phyloP scores from a whole-genome alignment of 2,329 filamentous ascomycete genomes.

The Penicillium brasilianum region DNA sequence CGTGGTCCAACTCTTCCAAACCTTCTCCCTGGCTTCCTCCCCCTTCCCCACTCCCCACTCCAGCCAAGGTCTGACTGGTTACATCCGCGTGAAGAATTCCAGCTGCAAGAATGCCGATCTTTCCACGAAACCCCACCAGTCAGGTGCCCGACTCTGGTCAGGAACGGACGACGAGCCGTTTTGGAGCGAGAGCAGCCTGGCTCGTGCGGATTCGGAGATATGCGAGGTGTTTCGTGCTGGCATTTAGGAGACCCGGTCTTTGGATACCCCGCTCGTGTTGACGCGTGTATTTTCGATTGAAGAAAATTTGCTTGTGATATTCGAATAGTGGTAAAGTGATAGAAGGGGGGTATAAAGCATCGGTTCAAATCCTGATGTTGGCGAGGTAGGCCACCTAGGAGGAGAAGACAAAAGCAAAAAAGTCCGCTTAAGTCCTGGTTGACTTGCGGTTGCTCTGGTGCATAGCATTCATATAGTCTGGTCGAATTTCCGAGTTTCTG shows the following conservation, averaged over 20 bases:
- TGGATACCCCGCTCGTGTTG: slow-evolving; percentile 2
- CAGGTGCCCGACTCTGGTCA: slow-evolving; percentile 9
- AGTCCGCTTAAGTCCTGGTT: slow-evolving; percentile 3
- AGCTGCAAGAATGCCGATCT: slow-evolving; percentile 27
- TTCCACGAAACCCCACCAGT: slow-evolving; percentile 23
- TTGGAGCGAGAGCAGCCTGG: slow-evolving; percentile 4
- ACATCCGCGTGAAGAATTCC: slow-evolving; percentile 18
- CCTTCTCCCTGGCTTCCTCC: not conserved
- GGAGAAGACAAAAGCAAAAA: not conserved
- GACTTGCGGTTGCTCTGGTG: not conserved
- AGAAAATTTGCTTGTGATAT: not conserved
- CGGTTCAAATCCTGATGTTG: not conserved
- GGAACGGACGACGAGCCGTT: slow-evolving; percentile 19
- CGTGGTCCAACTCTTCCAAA: not conserved
- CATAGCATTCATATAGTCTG: not conserved
- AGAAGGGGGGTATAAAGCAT: slow-evolving; percentile 1
- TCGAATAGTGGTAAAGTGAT: not conserved
- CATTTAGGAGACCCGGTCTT: not conserved
- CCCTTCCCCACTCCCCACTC: not conserved
- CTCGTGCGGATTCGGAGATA: not conserved
- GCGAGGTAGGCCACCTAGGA: not conserved
- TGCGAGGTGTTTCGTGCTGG: not conserved
- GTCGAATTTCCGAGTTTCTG: not conserved
- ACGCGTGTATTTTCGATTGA: not conserved
- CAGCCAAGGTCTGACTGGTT: slow-evolving; percentile 6